Base-by-base conservation (phyloP, 805 yeast species). In the Candida morakotiae region DNA sequence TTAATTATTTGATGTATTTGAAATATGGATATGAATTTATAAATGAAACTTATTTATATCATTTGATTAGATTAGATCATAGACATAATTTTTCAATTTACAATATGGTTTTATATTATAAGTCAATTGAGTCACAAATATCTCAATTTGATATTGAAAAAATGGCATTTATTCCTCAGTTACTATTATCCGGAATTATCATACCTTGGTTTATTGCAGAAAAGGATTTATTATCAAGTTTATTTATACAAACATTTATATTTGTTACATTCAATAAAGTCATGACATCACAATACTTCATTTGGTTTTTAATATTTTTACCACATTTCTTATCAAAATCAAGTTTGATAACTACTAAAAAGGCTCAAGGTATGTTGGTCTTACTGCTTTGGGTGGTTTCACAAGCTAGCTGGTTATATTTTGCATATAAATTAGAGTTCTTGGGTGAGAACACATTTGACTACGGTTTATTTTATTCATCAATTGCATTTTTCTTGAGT, bases 31-130 rank as follows among this genome's bases (percentile, higher is more conserved):
- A 62, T 32, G 91, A 86, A 45, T 91, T 82, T 53, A 42, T 93
- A 9, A 66, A 77, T 28, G 85, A 91, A 48, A 74, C 96, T 0
- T 88, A 86, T 54, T 53, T 87, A 4, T 89, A 91, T 55, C 98
- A 91, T 58, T 62, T 91, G 28, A 68, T 76, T 7, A 69, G 98
- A 42, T 60, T 87, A 3, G 98, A 93, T 57, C 98, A 93, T 58
- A 76, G 98, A 33, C 98, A 93, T 61, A 93, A 93, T 60, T 93
- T 93, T 55, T 86, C 96, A 4, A 67, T 89, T 2, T 93, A 89
- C 73, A 85, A 89, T 56, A 64, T 87, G 9, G 64, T 81, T 16
- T 64, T 93, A 28, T 84, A 83, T 56, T 76, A 73, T 53, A 72
- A 73, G 31, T 80, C 88, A 2, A 67, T 68, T 20, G 20, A 25